A percentile compares a stretch with the other conserved stretches of the same genome.
These are phyloP conservation scores for Trichoderma polysporum DNA, from an alignment of 2,329 filamentous ascomycete genomes.

Conservation along the genomic window DNA sequence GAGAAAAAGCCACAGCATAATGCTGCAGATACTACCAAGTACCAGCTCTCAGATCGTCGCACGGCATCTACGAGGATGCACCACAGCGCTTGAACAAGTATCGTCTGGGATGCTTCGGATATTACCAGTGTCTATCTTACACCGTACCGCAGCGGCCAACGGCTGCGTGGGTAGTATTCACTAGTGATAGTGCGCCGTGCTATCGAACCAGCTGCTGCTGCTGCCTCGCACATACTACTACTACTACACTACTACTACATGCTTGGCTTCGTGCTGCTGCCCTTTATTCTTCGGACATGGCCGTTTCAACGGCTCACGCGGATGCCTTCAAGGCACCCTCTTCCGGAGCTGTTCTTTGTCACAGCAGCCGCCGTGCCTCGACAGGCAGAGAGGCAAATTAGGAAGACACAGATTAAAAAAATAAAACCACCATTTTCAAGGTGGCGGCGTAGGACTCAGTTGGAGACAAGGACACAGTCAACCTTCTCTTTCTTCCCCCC, in stretches of 20 bases:
- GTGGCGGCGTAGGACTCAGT: slow-evolving; percentile 13
- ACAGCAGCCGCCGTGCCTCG: background rate
- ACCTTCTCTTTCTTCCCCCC: background rate
- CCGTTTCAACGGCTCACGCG: slow-evolving; percentile 11
- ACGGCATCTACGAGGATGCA: background rate
- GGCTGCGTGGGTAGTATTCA: slow-evolving; percentile 13
- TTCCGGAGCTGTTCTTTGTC: background rate
- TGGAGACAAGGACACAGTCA: background rate
- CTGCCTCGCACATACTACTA: background rate
- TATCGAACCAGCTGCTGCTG: slow-evolving; percentile 1
- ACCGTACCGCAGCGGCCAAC: background rate
- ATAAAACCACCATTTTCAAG: background rate
- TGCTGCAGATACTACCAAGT: background rate
- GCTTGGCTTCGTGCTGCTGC: background rate
- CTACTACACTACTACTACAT: no score
- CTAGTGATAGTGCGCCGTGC: slow-evolving; percentile 6
- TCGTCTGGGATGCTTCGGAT: slow-evolving; percentile 14
- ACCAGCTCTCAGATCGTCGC: slow-evolving; percentile 11
- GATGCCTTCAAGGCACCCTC: slow-evolving; percentile 4
- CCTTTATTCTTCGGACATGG: slow-evolving; percentile 11
- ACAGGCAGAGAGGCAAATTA: background rate
- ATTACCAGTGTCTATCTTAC: slow-evolving; percentile 1
- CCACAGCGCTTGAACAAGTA: slow-evolving; percentile 4
- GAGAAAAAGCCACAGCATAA: slow-evolving; percentile 8
- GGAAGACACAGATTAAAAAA: background rate